A percentile compares a stretch with the other conserved stretches of the same genome.
phyloP scores from a whole-genome alignment of 139 green algal genomes.

The Chloropicon primus region DNA sequence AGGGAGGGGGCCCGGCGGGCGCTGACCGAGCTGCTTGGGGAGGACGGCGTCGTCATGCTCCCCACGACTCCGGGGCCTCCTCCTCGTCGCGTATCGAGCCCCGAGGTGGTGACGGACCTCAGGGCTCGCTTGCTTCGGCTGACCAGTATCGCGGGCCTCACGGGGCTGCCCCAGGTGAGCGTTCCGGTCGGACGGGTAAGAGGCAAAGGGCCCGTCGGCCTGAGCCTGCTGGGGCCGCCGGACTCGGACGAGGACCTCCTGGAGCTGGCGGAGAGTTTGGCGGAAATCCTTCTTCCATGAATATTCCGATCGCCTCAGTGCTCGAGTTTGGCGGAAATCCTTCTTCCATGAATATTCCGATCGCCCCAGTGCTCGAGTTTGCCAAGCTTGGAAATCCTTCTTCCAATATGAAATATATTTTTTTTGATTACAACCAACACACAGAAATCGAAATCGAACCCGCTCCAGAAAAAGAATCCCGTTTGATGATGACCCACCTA shows the following conservation, averaged over 20 bases:
- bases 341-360: neutral
- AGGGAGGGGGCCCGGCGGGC: conserved; percentile 24
- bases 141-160: conserved; percentile 61
- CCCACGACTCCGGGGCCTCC: conserved; percentile 58
- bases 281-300: conserved; percentile 6
- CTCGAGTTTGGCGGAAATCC: conserved; percentile 20
- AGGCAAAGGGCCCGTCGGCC: conserved; percentile 48
- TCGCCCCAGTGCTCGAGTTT: too few relatives aligned
- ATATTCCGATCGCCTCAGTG: too few relatives aligned
- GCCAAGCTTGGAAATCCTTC: conserved; percentile 12
- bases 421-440: too few relatives aligned
- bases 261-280: conserved; percentile 35
- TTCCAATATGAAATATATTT: too few relatives aligned
- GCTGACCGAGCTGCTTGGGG: conserved; percentile 40
- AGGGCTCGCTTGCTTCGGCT: conserved; percentile 45
- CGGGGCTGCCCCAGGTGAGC: conserved; percentile 67
- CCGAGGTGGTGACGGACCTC: conserved; percentile 43
- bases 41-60: conserved; percentile 46
- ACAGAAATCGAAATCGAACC: too few relatives aligned
- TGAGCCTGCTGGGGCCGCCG: conserved; percentile 56
- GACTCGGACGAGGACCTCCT: conserved; percentile 66
- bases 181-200: conserved; percentile 48
- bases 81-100: conserved; percentile 28
- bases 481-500: too few relatives aligned
- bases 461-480: too few relatives aligned